A percentile compares a stretch with the other conserved stretches of the same genome.
phyloP scores from a whole-genome alignment of 148 eudicot genomes.

The Camellia japonica region DNA sequence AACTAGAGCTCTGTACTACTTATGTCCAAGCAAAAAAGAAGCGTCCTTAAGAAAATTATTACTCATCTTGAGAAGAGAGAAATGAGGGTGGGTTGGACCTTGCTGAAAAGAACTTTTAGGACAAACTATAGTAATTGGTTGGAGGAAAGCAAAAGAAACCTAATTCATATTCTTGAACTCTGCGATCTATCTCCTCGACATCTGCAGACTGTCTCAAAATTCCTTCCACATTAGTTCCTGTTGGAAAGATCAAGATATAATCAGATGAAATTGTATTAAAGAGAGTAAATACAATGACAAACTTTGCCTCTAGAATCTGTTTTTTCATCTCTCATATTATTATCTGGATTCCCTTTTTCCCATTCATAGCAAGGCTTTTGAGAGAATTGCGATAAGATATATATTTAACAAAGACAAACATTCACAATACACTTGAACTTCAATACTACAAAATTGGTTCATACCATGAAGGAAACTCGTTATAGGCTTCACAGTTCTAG shows the following conservation, averaged over 20 bases:
- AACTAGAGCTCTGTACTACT: neutral
- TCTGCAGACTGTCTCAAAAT: constrained; percentile 94
- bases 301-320: neutral
- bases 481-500: neutral
- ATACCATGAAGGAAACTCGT: constrained; percentile 6
- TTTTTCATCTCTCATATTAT: neutral
- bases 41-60: neutral
- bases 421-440: neutral
- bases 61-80: neutral
- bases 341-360: neutral
- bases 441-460: neutral
- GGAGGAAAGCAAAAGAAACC: constrained; percentile 36
- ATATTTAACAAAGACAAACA: constrained; percentile 1
- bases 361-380: neutral
- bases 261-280: neutral
- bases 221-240: constrained; percentile 91
- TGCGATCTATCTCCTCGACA: constrained; percentile 96
- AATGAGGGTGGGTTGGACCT: neutral
- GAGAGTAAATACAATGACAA: neutral
- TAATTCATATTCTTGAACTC: constrained; percentile 96
- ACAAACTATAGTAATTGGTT: neutral
- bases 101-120: neutral
- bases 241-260: constrained; percentile 9
- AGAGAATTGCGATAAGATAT: neutral
- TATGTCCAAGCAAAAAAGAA: neutral